Evolutionary conservation across 345 rosid species (phyloP).

Genomic region (Xanthoceras sorbifolium): DNA sequence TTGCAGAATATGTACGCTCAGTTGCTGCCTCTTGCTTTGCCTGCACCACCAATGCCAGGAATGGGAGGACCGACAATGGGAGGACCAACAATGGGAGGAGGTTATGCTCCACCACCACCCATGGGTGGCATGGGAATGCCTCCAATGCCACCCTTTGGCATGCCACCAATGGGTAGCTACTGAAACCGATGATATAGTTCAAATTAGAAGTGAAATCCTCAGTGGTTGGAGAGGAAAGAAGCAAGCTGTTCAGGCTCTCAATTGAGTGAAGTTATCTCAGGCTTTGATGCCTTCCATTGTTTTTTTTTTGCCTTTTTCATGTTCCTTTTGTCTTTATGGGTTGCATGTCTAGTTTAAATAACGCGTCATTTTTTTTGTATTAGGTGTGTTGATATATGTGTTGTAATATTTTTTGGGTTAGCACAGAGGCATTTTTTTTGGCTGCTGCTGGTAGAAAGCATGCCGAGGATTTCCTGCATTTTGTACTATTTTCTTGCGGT

Average conservation of each 20-base stretch:
- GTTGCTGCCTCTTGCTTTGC: slow-evolving; percentile 80
- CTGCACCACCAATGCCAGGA: slow-evolving; percentile 92
- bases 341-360: slow-evolving; percentile 31
- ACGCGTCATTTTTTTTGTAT: slow-evolving; percentile 19
- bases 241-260: slow-evolving; percentile 16
- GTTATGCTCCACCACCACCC: slow-evolving; percentile 41
- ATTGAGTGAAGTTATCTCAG: slow-evolving; percentile 24
- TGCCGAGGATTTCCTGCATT: slow-evolving; percentile 38
- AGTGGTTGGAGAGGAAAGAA: slow-evolving; percentile 11
- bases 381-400: slow-evolving; percentile 42
- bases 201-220: slow-evolving; percentile 20
- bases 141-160: slow-evolving; percentile 69
- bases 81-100: slow-evolving; percentile 33
- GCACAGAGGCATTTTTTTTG: slow-evolving; percentile 36
- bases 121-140: slow-evolving; percentile 77
- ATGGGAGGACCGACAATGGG: slow-evolving; percentile 53
- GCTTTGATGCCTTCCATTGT: slow-evolving; percentile 21
- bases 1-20: slow-evolving; percentile 94
- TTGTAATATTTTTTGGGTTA: slow-evolving; percentile 39
- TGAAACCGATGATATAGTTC: slow-evolving; percentile 20
- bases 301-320: neutral
- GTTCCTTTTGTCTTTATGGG: slow-evolving; percentile 24
- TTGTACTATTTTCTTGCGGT: slow-evolving; percentile 34
- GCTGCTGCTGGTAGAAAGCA: slow-evolving; percentile 28
- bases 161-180: slow-evolving; percentile 70